Percentiles rank a stretch among this genome's conserved stretches.
Evolutionary conservation across 768 basidiomycete species (phyloP).

Genomic region (Suillus plorans): DNA sequence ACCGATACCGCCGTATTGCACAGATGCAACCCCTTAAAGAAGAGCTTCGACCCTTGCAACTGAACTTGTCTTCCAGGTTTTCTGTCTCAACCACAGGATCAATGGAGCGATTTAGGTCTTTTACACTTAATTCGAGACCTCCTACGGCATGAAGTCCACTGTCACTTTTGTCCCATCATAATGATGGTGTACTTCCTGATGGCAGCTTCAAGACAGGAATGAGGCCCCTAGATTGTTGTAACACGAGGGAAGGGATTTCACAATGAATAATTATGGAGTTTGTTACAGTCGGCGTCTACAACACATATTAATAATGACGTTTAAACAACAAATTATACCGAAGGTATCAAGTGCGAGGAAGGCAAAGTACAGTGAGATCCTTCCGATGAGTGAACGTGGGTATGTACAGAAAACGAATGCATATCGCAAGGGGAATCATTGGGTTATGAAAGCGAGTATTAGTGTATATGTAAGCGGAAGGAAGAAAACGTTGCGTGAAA

Average conservation of each 20-base stretch:
- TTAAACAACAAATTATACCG: constrained; percentile 32
- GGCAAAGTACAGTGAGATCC: constrained; percentile 29
- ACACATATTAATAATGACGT: constrained; percentile 28
- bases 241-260: not conserved
- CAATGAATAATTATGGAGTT: not conserved
- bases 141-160: not conserved
- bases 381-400: constrained; percentile 20
- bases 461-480: constrained; percentile 10
- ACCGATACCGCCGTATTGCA: constrained; percentile 7
- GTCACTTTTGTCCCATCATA: constrained; percentile 1
- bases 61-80: constrained; percentile 2
- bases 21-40: not conserved
- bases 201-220: not conserved
- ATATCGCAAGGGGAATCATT: constrained; percentile 8
- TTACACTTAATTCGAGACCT: not conserved
- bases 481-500: constrained; percentile 13
- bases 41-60: not conserved
- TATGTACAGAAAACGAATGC: constrained; percentile 23
- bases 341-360: constrained; percentile 25
- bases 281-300: constrained; percentile 19
- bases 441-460: not conserved
- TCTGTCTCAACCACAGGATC: constrained; percentile 4
- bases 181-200: constrained; percentile 8
- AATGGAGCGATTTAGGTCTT: not conserved
- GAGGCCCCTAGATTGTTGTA: not conserved